phyloP scores from a whole-genome alignment of 2,329 filamentous ascomycete genomes.

The Furcasterigmium furcatum region DNA sequence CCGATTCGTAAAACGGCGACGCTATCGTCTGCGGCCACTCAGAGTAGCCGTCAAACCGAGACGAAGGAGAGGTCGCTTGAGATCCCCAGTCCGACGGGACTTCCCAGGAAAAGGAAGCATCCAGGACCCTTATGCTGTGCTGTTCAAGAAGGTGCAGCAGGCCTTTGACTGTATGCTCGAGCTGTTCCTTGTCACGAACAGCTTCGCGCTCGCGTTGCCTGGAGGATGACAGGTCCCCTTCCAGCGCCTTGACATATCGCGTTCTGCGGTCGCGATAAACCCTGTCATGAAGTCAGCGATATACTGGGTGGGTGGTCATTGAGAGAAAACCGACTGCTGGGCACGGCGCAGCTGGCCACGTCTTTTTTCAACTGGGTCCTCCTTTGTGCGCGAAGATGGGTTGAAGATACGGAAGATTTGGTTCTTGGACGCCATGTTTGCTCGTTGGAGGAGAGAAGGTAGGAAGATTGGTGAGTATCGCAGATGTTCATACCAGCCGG shows the following conservation, averaged over 20 bases:
- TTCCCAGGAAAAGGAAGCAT: background rate
- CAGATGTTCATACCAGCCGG: too few species aligned
- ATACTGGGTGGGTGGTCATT: background rate
- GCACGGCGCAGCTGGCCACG: constrained; percentile 22
- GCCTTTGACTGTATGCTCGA: constrained; percentile 7
- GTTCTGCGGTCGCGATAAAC: constrained; percentile 25
- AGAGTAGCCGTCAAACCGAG: too few species aligned
- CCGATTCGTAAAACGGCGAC: background rate
- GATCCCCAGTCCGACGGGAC: background rate
- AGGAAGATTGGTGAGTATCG: too few species aligned
- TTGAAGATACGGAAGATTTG: constrained; percentile 32
- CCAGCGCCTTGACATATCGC: constrained; percentile 21
- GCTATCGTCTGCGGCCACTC: background rate
- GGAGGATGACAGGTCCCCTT: constrained; percentile 16
- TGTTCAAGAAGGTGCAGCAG: constrained; percentile 11
- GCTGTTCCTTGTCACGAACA: constrained; percentile 5
- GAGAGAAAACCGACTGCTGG: constrained; percentile 16
- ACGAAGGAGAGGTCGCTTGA: too few species aligned
- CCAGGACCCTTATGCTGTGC: constrained; percentile 8
- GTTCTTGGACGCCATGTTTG: constrained; percentile 2
- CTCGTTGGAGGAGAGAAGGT: too few species aligned
- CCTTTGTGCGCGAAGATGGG: constrained; percentile 17
- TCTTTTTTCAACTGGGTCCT: constrained; percentile 19
- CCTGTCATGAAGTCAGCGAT: constrained; percentile 7
- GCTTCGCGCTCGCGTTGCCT: constrained; percentile 12